Base-by-base conservation (phyloP, 495 filamentous ascomycete genomes). In the Penicillium cinerascens region DNA sequence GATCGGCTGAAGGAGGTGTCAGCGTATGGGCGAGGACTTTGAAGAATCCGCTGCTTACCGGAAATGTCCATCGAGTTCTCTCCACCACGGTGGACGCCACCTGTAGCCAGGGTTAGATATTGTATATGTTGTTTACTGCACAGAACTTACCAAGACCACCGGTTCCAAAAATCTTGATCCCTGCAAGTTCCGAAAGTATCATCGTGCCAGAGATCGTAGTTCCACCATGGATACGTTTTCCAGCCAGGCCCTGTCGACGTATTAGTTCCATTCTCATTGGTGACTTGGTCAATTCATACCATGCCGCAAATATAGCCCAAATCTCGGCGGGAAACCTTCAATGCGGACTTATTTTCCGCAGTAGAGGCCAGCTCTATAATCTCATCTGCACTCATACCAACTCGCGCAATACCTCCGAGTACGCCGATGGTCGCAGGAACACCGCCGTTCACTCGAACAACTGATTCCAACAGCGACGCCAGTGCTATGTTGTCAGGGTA, bases 191-290 rank as follows among this genome's bases (percentile, higher is more conserved):
- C 15, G 93, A 91, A 6, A 97, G 80, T 29, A 96, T 66, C 90
- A 93, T 96, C 3, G 93, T 98, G 1, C 87, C 91, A 4, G 92
- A 84, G 41, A 98, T 85, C 0, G 93, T 98, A 3, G 93, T 98
- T 1, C 93, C 93, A 37, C 91, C 93, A 61, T 93, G 85, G 20
- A 91, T 77, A 39, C 70, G 76, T 50, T 80, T 79, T 20, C 87
- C 87, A 25, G 77, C 61, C 40, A 86, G 60, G 35, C 85, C 80
- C 85, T 90, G 57, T 10, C 16, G 20, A 29, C 16, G 35, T 43
- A 21, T 66, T 46, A 60, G 37, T 41, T 55, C 52, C 20, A 39
- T 5, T 3, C 13, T 33, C 9, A 10, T 26, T 20, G 13, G 33
- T n/a, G 25, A 15, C 18, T n/a, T 35, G 17, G 9, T 29, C 10